phyloP scores from a whole-genome alignment of 2,329 filamentous ascomycete genomes.

The Pseudogymnoascus verrucosus region DNA sequence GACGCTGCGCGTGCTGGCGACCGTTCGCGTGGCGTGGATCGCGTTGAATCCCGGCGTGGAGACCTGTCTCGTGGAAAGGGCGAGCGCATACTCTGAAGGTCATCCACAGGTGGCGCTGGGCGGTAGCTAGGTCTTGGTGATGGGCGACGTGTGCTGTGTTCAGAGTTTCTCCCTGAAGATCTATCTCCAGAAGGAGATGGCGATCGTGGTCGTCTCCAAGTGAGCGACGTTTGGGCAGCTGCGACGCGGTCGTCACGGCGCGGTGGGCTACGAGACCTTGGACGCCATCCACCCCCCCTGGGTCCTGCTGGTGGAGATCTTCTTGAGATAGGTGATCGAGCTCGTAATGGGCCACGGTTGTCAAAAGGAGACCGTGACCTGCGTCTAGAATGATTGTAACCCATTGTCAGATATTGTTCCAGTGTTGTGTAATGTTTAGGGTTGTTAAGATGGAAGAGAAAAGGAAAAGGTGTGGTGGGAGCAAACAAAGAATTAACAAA shows the following conservation, averaged over 20 bases:
- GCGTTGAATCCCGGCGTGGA: conserved; percentile 20
- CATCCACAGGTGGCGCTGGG: conserved; percentile 27
- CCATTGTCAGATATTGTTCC: conserved; percentile 3
- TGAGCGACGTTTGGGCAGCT: conserved; percentile 35
- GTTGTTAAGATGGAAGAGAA: no score
- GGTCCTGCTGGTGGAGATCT: conserved; percentile 30
- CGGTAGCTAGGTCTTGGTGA: conserved; percentile 45
- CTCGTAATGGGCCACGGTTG: conserved; percentile 22
- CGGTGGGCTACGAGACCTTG: conserved; percentile 45
- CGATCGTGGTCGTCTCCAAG: conserved; percentile 36
- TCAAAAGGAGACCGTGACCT: conserved; percentile 29
- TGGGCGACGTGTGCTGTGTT: conserved; percentile 52
- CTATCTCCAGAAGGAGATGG: conserved; percentile 37
- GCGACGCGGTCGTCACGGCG: conserved; percentile 39
- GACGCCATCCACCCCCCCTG: conserved; percentile 21
- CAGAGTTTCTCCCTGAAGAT: conserved; percentile 45
- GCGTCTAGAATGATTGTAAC: conserved; percentile 20
- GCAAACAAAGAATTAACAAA: conserved; percentile 3
- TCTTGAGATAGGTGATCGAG: conserved; percentile 25
- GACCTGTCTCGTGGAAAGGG: conserved; percentile 15
- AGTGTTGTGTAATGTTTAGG: not conserved
- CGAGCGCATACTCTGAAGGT: conserved; percentile 20
- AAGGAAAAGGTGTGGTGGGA: not conserved
- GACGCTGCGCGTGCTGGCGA: conserved; percentile 22
- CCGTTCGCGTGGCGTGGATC: conserved; percentile 25